Conservation (phyloP, 345 rosid genomes). For the Psidium guajava region DNA sequence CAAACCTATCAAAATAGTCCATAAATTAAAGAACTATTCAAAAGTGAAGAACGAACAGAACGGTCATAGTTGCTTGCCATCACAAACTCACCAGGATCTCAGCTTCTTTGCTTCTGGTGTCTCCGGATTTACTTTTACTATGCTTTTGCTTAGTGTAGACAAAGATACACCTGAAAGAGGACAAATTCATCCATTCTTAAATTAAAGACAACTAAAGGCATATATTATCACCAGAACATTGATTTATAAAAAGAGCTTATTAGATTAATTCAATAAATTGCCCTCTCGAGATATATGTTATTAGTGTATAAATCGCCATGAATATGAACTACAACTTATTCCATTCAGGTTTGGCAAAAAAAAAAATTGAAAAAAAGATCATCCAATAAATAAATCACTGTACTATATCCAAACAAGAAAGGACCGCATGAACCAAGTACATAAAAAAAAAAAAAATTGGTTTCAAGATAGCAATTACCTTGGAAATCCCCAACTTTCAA, state of each 20-base stretch:
- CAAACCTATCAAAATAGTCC: constrained; percentile 37
- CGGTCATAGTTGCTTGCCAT: neutral
- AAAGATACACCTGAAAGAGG: constrained; percentile 58
- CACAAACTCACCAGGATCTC: constrained; percentile 45
- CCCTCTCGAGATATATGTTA: neutral
- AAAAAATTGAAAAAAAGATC: no score
- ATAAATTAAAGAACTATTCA: neutral
- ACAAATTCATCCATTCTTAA: neutral
- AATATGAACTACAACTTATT: neutral
- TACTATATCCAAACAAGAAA: neutral
- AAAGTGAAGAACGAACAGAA: neutral
- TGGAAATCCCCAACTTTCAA: constrained; percentile 89
- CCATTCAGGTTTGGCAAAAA: neutral
- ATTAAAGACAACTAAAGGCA: neutral
- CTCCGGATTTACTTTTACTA: constrained; percentile 56
- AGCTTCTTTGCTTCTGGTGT: constrained; percentile 61
- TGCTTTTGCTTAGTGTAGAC: constrained; percentile 60
- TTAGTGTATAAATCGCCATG: neutral
- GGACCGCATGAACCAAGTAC: neutral
- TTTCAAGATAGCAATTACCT: constrained; percentile 28
- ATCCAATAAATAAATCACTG: neutral
- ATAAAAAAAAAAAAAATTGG: neutral
- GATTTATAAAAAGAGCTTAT: neutral
- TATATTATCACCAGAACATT: neutral
- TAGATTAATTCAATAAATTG: neutral